Conservation (phyloP, 192 early-diverging fungal genomes). For the Backusella luteola region DNA sequence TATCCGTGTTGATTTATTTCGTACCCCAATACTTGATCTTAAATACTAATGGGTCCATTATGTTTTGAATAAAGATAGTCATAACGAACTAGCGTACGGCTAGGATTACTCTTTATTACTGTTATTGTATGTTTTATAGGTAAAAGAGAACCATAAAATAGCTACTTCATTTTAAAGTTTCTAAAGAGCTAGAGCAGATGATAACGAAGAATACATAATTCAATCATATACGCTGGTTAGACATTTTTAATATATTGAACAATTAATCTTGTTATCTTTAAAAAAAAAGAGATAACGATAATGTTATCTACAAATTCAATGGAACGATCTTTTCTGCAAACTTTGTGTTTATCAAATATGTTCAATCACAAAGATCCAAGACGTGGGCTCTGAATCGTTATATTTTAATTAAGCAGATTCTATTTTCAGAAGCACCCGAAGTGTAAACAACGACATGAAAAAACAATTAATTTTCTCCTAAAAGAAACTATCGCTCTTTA, state of each 20-base stretch:
- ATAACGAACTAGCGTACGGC: neutral
- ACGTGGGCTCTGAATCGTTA: neutral
- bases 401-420: neutral
- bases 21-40: neutral
- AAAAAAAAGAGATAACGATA: neutral
- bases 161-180: neutral
- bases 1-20: neutral
- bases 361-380: neutral
- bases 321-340: neutral
- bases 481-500: neutral
- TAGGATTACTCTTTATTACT: neutral
- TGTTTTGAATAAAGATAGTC: neutral
- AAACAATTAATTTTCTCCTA: neutral
- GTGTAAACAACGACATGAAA: neutral
- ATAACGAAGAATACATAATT: neutral
- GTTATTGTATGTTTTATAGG: neutral
- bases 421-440: neutral
- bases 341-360: neutral
- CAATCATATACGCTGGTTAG: neutral
- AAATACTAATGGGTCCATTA: neutral
- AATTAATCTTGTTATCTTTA: neutral
- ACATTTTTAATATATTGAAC: neutral
- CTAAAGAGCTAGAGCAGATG: neutral
- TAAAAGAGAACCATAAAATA: neutral
- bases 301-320: neutral